Conservation (phyloP, 169 alveolate species). For the Besnoitia besnoiti region DNA sequence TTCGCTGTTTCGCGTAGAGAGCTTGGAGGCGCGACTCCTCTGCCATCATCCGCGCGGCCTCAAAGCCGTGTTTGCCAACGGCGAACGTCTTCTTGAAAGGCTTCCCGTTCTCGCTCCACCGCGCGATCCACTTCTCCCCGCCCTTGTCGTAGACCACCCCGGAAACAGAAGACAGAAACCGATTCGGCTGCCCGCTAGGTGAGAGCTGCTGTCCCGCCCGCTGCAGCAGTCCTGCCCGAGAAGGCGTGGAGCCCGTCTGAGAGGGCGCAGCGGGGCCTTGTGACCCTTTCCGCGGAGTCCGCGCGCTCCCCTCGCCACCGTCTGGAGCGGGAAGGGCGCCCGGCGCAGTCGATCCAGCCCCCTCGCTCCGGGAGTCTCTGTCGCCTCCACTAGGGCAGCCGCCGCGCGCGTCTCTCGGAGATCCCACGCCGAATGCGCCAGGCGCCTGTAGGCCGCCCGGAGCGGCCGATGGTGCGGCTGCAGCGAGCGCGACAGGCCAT, state of each 20-base stretch:
- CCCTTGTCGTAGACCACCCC: slow-evolving; percentile 26
- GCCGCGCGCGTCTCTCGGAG: neutral
- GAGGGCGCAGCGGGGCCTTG: neutral
- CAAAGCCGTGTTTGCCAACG: slow-evolving; percentile 27
- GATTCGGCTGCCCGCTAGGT: neutral
- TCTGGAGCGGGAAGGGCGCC: too few species aligned
- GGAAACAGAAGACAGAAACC: neutral
- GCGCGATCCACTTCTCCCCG: slow-evolving; percentile 41
- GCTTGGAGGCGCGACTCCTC: slow-evolving; percentile 22
- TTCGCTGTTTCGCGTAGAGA: neutral
- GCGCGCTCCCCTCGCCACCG: too few species aligned
- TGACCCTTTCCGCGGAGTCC: neutral
- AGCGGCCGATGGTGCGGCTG: neutral
- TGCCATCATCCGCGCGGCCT: slow-evolving; percentile 22
- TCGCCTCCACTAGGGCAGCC: neutral
- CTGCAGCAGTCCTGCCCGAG: neutral
- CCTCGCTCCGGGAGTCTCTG: too few species aligned
- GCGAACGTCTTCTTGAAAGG: slow-evolving; percentile 3
- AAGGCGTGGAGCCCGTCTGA: neutral
- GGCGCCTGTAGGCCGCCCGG: neutral
- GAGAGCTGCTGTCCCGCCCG: neutral
- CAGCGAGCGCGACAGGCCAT: neutral
- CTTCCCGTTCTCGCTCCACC: slow-evolving; percentile 39
- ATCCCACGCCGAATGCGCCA: neutral
- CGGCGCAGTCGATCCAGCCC: too few species aligned